Evolutionary conservation across 2,329 filamentous ascomycete species (phyloP).

Genomic region (Aspergillus phoenicis): DNA sequence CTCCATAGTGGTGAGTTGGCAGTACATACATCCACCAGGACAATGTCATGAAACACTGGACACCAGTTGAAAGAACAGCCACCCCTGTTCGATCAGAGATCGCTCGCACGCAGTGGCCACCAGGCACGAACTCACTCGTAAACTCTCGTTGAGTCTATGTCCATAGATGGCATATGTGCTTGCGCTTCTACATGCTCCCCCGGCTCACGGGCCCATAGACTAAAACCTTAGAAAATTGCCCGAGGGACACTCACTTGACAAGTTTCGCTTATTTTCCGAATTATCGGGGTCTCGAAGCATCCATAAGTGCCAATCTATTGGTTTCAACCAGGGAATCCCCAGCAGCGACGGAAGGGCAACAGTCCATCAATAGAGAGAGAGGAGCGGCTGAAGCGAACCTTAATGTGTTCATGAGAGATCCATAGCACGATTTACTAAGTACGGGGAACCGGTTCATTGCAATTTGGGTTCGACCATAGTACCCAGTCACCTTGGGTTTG

Average conservation of each 20-base stretch:
- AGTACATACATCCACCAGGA: slow-evolving; percentile 10
- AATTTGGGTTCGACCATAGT: not conserved
- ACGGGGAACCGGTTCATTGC: slow-evolving; percentile 1
- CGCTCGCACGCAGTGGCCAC: slow-evolving; percentile 15
- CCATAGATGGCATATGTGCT: slow-evolving; percentile 8
- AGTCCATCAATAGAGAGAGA: slow-evolving; percentile 2
- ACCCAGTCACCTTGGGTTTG: too few species aligned
- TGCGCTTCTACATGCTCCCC: not conserved
- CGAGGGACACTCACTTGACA: slow-evolving; percentile 13
- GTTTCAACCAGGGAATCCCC: slow-evolving; percentile 4
- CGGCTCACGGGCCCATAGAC: slow-evolving; percentile 11
- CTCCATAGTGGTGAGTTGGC: slow-evolving; percentile 16
- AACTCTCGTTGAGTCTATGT: not conserved
- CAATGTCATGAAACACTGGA: slow-evolving; percentile 16
- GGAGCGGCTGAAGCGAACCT: slow-evolving; percentile 15
- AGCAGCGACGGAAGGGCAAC: slow-evolving; percentile 8
- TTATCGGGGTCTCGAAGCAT: slow-evolving; percentile 18
- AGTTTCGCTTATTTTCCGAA: slow-evolving; percentile 23
- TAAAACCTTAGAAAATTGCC: slow-evolving; percentile 15
- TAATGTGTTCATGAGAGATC: slow-evolving; percentile 11
- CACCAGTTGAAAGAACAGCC: slow-evolving; percentile 5
- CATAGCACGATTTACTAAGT: slow-evolving; percentile 5
- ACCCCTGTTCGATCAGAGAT: slow-evolving; percentile 14
- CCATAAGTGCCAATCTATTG: slow-evolving; percentile 16
- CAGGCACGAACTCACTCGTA: slow-evolving; percentile 22